Percentiles rank a stretch among this genome's conserved stretches.
Evolutionary conservation across 2,329 filamentous ascomycete species (phyloP).

Genomic region (Paecilomyces formosus): DNA sequence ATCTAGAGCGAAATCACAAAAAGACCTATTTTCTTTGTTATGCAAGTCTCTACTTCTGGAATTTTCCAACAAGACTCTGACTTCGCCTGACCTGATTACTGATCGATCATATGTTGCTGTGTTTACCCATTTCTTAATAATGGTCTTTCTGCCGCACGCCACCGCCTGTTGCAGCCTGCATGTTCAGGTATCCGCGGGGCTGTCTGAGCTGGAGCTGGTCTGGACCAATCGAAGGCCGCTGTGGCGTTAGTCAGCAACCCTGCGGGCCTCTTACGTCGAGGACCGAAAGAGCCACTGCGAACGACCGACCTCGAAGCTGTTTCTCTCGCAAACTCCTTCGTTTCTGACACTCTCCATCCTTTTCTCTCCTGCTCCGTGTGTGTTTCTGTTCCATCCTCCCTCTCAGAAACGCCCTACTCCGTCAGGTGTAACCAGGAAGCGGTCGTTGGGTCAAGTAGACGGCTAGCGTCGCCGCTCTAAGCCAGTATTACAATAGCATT

Average conservation of each 20-base stretch:
- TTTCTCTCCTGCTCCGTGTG: not conserved
- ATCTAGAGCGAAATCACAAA: not conserved
- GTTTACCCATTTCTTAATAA: not conserved
- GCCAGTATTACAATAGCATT: constrained; percentile 7
- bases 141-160: not conserved
- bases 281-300: not conserved
- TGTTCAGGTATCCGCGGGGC: constrained; percentile 8
- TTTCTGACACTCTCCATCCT: not conserved
- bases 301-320: not conserved
- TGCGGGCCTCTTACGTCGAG: constrained; percentile 7
- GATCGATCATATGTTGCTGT: not conserved
- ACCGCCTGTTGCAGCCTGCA: not conserved
- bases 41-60: not conserved
- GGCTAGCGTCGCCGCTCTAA: not conserved
- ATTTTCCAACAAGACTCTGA: not conserved
- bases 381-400: not conserved
- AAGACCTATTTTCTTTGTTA: not conserved
- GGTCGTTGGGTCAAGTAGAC: not conserved
- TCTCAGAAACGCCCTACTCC: not conserved
- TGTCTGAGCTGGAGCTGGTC: not conserved
- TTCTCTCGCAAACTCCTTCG: not conserved
- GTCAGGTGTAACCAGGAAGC: not conserved
- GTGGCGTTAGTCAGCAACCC: not conserved
- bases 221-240: not conserved
- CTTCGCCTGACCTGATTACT: not conserved